Conservation (phyloP, 768 basidiomycete genomes). For the Ramaria sp. region DNA sequence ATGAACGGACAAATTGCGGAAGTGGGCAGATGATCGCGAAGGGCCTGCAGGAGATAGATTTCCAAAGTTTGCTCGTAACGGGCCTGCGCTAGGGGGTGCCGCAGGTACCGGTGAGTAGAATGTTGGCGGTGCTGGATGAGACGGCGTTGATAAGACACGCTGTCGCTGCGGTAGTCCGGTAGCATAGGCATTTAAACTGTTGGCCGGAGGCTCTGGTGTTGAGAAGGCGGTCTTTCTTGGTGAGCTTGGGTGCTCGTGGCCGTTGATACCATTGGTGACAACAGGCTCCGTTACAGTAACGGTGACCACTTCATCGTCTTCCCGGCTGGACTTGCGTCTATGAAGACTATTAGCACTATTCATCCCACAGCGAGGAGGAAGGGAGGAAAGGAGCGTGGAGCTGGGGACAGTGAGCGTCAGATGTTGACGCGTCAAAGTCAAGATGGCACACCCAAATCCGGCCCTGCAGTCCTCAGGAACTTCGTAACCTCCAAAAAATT, state of each 20-base stretch:
- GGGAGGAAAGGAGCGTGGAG: not conserved
- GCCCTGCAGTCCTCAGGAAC: too few species aligned
- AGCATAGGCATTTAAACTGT: not conserved
- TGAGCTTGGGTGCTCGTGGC: constrained; percentile 8
- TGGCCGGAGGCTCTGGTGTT: constrained; percentile 15
- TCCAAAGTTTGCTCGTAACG: constrained; percentile 19
- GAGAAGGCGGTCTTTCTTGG: constrained; percentile 14
- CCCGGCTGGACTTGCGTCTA: constrained; percentile 36
- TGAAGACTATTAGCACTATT: constrained; percentile 17
- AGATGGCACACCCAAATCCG: too few species aligned
- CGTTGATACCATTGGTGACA: not conserved
- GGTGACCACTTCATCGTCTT: constrained; percentile 23
- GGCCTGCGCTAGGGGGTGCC: constrained; percentile 18
- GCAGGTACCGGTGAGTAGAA: constrained; percentile 14
- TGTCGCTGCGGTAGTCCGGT: not conserved
- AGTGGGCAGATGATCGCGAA: constrained; percentile 13
- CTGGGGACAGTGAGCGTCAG: not conserved
- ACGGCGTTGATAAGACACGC: constrained; percentile 6
- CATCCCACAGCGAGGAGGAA: not conserved
- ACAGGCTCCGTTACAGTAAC: constrained; percentile 13
- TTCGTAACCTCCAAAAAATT: too few species aligned
- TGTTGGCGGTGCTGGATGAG: constrained; percentile 10
- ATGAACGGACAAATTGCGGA: constrained; percentile 22
- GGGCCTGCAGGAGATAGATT: constrained; percentile 16
- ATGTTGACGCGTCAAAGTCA: too few species aligned